Percentiles rank a stretch among this genome's conserved stretches.
Conservation (phyloP, 2,329 filamentous ascomycete species). For the Lecanicillium sp. region DNA sequence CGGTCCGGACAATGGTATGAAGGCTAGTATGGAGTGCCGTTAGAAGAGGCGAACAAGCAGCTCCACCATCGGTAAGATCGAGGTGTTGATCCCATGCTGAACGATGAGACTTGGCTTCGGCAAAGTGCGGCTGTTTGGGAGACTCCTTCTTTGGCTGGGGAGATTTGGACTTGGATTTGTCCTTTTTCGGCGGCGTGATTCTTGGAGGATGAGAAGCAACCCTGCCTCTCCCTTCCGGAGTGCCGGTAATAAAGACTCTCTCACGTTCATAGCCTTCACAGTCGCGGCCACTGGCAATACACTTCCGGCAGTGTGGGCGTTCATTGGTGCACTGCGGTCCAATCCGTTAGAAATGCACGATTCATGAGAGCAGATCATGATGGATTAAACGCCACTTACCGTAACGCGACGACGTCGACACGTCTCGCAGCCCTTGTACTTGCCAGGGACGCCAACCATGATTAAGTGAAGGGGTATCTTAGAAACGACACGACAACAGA, state of each 20-base stretch:
- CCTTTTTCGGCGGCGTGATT: conserved; percentile 23
- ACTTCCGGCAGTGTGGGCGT: conserved; percentile 52
- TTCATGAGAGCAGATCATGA: not conserved
- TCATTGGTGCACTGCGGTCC: conserved; percentile 49
- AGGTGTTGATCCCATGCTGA: conserved; percentile 44
- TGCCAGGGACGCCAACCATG: conserved; percentile 56
- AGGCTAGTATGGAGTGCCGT: conserved; percentile 37
- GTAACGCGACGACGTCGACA: conserved; percentile 51
- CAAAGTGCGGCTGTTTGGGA: conserved; percentile 19
- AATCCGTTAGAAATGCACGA: not conserved
- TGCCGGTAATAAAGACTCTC: conserved; percentile 57
- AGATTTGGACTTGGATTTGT: conserved; percentile 6
- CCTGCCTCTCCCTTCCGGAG: conserved; percentile 42
- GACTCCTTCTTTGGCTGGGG: conserved; percentile 17
- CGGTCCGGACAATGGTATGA: conserved; percentile 21
- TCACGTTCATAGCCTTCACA: conserved; percentile 57
- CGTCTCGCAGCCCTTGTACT: conserved; percentile 57
- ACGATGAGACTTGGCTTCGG: conserved; percentile 30
- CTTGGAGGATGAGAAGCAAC: conserved; percentile 49
- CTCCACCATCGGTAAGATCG: conserved; percentile 27
- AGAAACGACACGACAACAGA: not conserved
- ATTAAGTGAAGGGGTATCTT: conserved; percentile 5
- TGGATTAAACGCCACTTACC: conserved; percentile 28
- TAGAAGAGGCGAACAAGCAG: conserved; percentile 31
- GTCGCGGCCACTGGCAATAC: conserved; percentile 44